Evolutionary conservation across 257 asterid genomes (phyloP).

Genomic region (Fraxinus excelsior): DNA sequence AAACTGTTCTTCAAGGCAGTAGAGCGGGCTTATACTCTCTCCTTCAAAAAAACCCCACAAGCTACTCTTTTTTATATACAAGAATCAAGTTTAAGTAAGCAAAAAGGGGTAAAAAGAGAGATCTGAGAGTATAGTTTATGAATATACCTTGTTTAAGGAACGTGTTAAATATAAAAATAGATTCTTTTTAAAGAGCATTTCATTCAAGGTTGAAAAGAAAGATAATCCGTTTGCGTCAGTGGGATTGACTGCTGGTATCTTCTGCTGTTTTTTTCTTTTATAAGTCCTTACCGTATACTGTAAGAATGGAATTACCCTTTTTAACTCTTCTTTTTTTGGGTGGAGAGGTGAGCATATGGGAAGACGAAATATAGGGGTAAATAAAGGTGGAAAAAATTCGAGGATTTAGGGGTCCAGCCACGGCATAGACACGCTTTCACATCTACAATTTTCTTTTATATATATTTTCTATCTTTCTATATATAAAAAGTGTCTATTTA

Average conservation of each 20-base stretch:
- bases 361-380: neutral
- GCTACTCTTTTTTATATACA: neutral
- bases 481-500: too few relatives aligned
- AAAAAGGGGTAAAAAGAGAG: neutral
- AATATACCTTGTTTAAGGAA: neutral
- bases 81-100: neutral
- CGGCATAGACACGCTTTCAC: neutral
- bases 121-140: neutral
- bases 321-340: neutral
- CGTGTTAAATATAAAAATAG: too few relatives aligned
- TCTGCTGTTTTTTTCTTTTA: too few relatives aligned
- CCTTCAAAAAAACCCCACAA: neutral
- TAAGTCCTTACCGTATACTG: too few relatives aligned
- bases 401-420: neutral
- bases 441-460: too few relatives aligned
- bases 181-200: too few relatives aligned
- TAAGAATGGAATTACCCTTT: neutral
- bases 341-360: neutral
- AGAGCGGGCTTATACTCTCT: neutral
- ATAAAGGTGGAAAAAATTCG: neutral
- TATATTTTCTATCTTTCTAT: too few relatives aligned
- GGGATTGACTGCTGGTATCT: too few relatives aligned
- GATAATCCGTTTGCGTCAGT: too few relatives aligned
- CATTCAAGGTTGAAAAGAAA: too few relatives aligned
- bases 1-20: neutral